These are phyloP conservation scores for Mucor circinelloides DNA, from an alignment of 371 early-diverging fungal genomes.

Conservation along the genomic window DNA sequence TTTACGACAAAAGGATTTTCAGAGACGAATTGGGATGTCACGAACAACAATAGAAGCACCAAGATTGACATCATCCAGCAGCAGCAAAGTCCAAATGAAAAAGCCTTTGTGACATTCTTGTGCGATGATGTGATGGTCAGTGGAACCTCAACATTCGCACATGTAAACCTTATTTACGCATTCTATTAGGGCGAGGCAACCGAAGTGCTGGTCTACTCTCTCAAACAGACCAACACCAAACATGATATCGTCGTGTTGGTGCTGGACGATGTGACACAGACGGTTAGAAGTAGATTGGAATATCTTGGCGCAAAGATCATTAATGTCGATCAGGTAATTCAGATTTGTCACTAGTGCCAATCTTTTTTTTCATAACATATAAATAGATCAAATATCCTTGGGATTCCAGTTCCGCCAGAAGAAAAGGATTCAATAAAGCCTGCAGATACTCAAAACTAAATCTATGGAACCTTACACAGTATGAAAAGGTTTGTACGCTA, in stretches of 20 bases:
- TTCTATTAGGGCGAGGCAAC: slow-evolving; percentile 30
- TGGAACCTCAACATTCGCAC: background rate
- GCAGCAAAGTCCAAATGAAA: background rate
- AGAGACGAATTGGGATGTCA: background rate
- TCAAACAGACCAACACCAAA: slow-evolving; percentile 24
- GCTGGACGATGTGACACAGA: slow-evolving; percentile 27
- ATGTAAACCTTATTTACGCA: background rate
- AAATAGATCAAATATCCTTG: slow-evolving; percentile 37
- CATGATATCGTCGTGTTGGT: slow-evolving; percentile 38
- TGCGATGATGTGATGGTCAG: slow-evolving; percentile 45
- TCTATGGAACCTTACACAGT: slow-evolving; percentile 39
- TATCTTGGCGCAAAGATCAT: slow-evolving; percentile 34
- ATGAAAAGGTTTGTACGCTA: slow-evolving; percentile 24
- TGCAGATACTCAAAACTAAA: slow-evolving; percentile 43
- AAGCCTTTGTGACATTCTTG: slow-evolving; percentile 37
- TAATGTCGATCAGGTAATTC: slow-evolving; percentile 33
- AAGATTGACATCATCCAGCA: background rate
- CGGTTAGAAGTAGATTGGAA: slow-evolving; percentile 15
- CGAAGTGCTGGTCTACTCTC: slow-evolving; percentile 34
- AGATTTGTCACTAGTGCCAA: background rate
- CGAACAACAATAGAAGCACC: background rate
- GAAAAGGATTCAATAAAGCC: slow-evolving; percentile 41
- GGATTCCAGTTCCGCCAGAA: slow-evolving; percentile 25
- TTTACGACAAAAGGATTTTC: background rate
- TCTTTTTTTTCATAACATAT: background rate